phyloP scores from a whole-genome alignment of 2,329 filamentous ascomycete species.

The Cytospora chrysosperma region DNA sequence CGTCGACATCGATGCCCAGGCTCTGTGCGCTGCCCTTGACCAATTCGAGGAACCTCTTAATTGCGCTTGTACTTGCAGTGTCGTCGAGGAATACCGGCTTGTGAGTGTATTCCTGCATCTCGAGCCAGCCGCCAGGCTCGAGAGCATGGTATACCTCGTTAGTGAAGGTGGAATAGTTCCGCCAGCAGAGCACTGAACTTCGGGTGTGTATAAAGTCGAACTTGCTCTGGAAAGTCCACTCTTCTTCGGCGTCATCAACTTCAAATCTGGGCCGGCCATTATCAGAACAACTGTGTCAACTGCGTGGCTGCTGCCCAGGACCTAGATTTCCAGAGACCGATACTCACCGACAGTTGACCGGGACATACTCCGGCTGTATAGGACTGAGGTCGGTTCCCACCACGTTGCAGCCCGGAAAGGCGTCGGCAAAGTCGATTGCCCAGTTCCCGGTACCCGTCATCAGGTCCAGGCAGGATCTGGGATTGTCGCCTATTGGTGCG shows the following conservation, averaged over 20 bases:
- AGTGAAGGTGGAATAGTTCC: constrained; percentile 22
- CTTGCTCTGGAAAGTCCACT: constrained; percentile 26
- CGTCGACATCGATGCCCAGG: neutral
- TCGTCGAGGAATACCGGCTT: constrained; percentile 24
- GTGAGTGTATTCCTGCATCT: constrained; percentile 28
- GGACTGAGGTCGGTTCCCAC: constrained; percentile 30
- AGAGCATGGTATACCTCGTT: constrained; percentile 23
- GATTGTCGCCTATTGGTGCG: constrained; percentile 24
- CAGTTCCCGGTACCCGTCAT: constrained; percentile 32
- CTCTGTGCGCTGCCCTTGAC: constrained; percentile 20
- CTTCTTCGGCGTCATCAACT: constrained; percentile 29
- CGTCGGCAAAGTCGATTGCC: constrained; percentile 30
- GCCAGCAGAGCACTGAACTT: constrained; percentile 24
- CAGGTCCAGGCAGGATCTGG: constrained; percentile 29
- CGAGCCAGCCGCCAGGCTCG: constrained; percentile 28
- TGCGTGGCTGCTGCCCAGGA: too few relatives aligned
- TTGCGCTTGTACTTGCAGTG: constrained; percentile 24
- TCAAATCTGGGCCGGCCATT: constrained; percentile 32
- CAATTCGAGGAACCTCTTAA: constrained; percentile 25
- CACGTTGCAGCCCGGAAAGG: constrained; percentile 27
- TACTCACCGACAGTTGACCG: constrained; percentile 26
- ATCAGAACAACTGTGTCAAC: neutral
- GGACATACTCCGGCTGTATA: constrained; percentile 30
- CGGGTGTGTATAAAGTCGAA: constrained; percentile 30
- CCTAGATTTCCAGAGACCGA: neutral